Base-by-base conservation (phyloP, 2,329 filamentous ascomycete species). In the Penicillium sp. region DNA sequence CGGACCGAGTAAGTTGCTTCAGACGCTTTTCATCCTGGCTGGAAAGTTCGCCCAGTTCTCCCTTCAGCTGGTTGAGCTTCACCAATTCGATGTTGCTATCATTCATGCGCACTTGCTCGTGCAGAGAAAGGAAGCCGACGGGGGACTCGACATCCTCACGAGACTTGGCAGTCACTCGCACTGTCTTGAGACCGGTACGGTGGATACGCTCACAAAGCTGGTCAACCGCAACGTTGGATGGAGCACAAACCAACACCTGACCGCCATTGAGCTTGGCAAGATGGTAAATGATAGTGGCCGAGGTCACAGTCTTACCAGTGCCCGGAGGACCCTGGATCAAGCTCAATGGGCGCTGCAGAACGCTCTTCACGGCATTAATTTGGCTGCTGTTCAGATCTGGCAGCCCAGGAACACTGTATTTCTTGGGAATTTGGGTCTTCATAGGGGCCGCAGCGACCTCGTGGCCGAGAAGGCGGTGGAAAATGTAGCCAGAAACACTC, bases 91-190 rank as follows among this genome's bases (percentile, higher is more conserved):
- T 86, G 67, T 97, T 97, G 72, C 89, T 95, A 69, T 97, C 94
- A 60, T 96, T 94, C 85, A 96, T 90, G 69, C 91, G 90, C 38
- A 99, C 94, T 74, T 99, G 94, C 75, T 97, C 90, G 63, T 99
- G 94, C 45, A 99, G 80, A 31, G 94, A 94, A 36, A 99, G 79
- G 74, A 96, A 97, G 63, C 90, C 90, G 62, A 99, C 94, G 4
- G 92, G 92, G n/a, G 92, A 96, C 71, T 99, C 94, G 9, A 99
- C 94, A 78, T 99, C 94, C 72, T 99, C 94, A 55, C 94, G 88
- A 45, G 94, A 99, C 74, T 99, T 99, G 55, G 94, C 94, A n/a
- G 94, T 99, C 53, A 99, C 85, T 67, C 94, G 92, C 39, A 97
- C 94, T 48, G 95, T 94, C 77, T 99, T 99, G 58, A 99, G 81